These are phyloP conservation scores for Inga laurina DNA, from an alignment of 306 rosid genomes.

Conservation along the genomic window DNA sequence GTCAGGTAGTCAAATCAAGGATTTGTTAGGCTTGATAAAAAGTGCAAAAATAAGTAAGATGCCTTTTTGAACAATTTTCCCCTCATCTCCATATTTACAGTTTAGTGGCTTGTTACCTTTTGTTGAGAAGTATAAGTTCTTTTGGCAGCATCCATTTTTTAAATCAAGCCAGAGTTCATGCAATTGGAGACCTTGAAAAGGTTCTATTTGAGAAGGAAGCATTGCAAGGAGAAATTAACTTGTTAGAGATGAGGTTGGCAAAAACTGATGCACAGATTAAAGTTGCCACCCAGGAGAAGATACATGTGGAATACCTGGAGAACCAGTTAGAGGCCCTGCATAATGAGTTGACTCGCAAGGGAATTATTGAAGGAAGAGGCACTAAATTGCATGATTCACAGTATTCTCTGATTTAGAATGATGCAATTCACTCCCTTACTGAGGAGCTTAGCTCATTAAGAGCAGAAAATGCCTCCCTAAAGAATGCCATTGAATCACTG, in stretches of 20 bases:
- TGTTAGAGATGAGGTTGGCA: slow-evolving; percentile 69
- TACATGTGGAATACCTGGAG: slow-evolving; percentile 67
- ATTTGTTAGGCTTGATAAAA: slow-evolving; percentile 72
- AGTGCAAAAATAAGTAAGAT: slow-evolving; percentile 87
- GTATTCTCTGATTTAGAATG: slow-evolving; percentile 30
- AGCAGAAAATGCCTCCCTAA: slow-evolving; percentile 66
- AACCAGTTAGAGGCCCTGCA: slow-evolving; percentile 58
- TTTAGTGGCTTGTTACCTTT: slow-evolving; percentile 11
- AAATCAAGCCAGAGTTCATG: slow-evolving; percentile 75
- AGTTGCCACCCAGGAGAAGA: slow-evolving; percentile 72
- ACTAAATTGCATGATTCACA: slow-evolving; percentile 39
- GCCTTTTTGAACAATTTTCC: slow-evolving; percentile 5
- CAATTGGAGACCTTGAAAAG: slow-evolving; percentile 77
- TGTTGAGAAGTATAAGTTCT: slow-evolving; percentile 29
- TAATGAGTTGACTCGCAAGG: slow-evolving; percentile 46
- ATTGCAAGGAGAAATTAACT: slow-evolving; percentile 71
- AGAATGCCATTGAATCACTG: slow-evolving; percentile 59
- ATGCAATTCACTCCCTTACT: slow-evolving; percentile 39
- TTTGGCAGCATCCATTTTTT: slow-evolving; percentile 70
- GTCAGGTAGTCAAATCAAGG: slow-evolving; percentile 58
- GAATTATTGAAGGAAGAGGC: slow-evolving; percentile 41
- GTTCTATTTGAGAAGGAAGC: slow-evolving; percentile 73
- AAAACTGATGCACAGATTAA: slow-evolving; percentile 71
- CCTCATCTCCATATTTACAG: slow-evolving; percentile 13
- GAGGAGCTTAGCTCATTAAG: slow-evolving; percentile 67